These are phyloP conservation scores for Paxillus ammoniavirescens DNA, from an alignment of 768 basidiomycete genomes.

Conservation along the genomic window DNA sequence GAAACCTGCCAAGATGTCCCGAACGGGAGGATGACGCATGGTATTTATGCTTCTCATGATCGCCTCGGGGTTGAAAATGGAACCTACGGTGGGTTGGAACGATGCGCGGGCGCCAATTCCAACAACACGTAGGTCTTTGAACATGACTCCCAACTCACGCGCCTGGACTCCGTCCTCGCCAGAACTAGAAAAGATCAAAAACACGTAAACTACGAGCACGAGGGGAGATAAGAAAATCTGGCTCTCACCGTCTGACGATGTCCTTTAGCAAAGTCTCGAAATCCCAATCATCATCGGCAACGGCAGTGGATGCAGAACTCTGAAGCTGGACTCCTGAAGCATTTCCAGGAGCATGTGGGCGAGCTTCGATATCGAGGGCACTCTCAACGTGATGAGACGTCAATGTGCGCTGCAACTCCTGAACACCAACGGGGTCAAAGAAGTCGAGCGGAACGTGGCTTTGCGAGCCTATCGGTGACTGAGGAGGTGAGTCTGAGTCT, in stretches of 20 bases:
- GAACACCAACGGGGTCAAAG: conserved; percentile 50
- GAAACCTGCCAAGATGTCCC: conserved; percentile 61
- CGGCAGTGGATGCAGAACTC: neutral
- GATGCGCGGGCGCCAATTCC: conserved; percentile 44
- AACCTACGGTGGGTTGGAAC: conserved; percentile 51
- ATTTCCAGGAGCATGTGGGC: neutral
- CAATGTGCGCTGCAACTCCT: conserved; percentile 30
- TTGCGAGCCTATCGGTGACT: neutral
- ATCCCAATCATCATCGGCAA: neutral
- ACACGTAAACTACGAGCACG: neutral
- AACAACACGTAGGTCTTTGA: conserved; percentile 50
- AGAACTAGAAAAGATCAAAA: conserved; percentile 22
- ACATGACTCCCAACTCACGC: conserved; percentile 50
- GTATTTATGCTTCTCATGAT: conserved; percentile 40
- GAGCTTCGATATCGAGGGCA: neutral
- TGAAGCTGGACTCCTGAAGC: neutral
- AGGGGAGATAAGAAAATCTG: neutral
- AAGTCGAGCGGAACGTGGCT: conserved; percentile 40
- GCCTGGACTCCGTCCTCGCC: conserved; percentile 30
- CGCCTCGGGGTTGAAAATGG: conserved; percentile 46
- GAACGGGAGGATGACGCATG: conserved; percentile 57
- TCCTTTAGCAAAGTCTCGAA: conserved; percentile 16
- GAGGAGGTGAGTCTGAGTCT: neutral
- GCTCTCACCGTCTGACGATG: conserved; percentile 14
- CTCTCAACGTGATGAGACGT: conserved; percentile 12